Evolutionary conservation across 306 rosid genomes (phyloP).

Genomic region (Pterocarpus santalinus): DNA sequence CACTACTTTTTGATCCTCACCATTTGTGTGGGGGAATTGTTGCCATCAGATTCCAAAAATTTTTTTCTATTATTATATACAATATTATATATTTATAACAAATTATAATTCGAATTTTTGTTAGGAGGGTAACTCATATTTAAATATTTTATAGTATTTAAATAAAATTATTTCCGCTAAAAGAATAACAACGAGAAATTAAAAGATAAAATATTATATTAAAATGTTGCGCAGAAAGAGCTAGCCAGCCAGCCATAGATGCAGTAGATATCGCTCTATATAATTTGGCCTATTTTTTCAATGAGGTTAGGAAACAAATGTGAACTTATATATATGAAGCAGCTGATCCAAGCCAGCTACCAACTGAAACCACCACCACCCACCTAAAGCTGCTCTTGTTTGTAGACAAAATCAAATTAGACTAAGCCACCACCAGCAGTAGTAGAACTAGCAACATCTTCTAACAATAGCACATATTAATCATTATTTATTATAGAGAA

Average conservation of each 20-base stretch:
- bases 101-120: no score
- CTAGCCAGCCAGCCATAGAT: neutral
- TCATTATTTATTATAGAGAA: neutral
- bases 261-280: conserved; percentile 10
- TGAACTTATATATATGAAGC: conserved; percentile 31
- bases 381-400: conserved; percentile 50
- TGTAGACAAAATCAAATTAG: conserved; percentile 47
- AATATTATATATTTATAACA: no score
- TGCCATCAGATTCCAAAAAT: no score
- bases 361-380: conserved; percentile 58
- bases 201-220: neutral
- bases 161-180: no score
- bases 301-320: conserved; percentile 52
- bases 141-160: no score
- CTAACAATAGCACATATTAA: conserved; percentile 23
- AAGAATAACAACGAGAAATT: no score
- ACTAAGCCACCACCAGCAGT: conserved; percentile 14
- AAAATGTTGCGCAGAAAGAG: neutral
- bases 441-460: conserved; percentile 37
- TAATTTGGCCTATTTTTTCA: conserved; percentile 45
- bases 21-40: conserved; percentile 19
- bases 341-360: conserved; percentile 57
- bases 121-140: no score
- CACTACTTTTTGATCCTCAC: neutral
- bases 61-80: no score